Evolutionary conservation across 768 basidiomycete species (phyloP).

Genomic region (Pulveroboletus sp.): DNA sequence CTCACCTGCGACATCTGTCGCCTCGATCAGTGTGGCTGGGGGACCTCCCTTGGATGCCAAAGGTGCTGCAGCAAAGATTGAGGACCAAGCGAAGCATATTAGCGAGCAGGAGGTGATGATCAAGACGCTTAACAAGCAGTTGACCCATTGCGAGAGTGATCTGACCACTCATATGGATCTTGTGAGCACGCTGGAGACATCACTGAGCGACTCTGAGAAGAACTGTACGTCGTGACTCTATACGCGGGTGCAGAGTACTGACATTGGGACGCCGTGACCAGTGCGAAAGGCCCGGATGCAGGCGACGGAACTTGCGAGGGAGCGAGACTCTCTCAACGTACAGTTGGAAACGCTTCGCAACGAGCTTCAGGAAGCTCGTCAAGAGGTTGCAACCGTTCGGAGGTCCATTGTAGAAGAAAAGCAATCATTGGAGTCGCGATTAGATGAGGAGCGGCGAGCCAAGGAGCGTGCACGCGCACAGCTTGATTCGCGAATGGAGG

Average conservation of each 20-base stretch:
- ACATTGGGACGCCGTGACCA: constrained; percentile 27
- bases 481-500: constrained; percentile 84
- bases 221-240: constrained; percentile 57
- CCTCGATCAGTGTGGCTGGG: constrained; percentile 37
- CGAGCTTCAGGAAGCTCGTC: constrained; percentile 74
- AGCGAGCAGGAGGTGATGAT: constrained; percentile 89
- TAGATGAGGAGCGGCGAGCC: constrained; percentile 84
- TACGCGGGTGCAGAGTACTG: constrained; percentile 1
- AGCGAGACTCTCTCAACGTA: constrained; percentile 68
- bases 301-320: constrained; percentile 81
- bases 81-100: constrained; percentile 69
- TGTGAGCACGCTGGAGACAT: constrained; percentile 77
- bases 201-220: constrained; percentile 88
- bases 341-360: constrained; percentile 64
- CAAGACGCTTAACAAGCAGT: constrained; percentile 88
- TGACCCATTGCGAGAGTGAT: constrained; percentile 90
- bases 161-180: constrained; percentile 90
- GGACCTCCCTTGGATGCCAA: constrained; percentile 50
- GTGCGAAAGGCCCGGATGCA: constrained; percentile 94
- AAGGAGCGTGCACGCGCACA: constrained; percentile 87
- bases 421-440: constrained; percentile 73
- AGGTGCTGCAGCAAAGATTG: constrained; percentile 46
- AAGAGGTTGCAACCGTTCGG: constrained; percentile 72
- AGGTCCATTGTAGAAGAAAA: constrained; percentile 85
- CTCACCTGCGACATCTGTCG: constrained; percentile 60